These are phyloP conservation scores for Sugiyamaella pinicola DNA, from an alignment of 1,139 yeast genomes.

Conservation along the genomic window DNA sequence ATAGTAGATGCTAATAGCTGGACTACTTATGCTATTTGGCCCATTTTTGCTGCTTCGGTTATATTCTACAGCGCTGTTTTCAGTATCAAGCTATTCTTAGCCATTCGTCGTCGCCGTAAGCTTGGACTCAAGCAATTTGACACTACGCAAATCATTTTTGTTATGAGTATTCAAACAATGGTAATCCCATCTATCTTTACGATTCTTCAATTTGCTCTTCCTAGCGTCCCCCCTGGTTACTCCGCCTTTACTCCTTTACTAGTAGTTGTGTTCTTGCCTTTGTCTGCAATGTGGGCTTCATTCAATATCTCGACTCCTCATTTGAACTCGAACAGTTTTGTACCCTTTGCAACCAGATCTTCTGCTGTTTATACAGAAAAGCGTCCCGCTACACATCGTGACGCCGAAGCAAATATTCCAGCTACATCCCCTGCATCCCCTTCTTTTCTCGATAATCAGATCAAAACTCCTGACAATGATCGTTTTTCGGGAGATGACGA, in stretches of 20 bases:
- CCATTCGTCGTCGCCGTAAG: constrained; percentile 69
- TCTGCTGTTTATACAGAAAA: neutral
- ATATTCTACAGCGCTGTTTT: constrained; percentile 62
- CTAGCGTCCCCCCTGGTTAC: constrained; percentile 16
- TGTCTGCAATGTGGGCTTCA: constrained; percentile 84
- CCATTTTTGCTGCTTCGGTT: constrained; percentile 70
- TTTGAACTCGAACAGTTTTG: neutral
- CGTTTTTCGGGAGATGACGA: constrained; percentile 9
- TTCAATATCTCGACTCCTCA: constrained; percentile 22
- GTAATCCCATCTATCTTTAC: constrained; percentile 71
- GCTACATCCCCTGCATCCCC: constrained; percentile 2
- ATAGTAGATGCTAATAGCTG: constrained; percentile 24
- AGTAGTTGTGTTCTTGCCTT: constrained; percentile 70
- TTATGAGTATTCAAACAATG: constrained; percentile 83
- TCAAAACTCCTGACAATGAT: constrained; percentile 2
- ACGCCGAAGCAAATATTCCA: neutral
- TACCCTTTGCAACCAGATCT: constrained; percentile 5
- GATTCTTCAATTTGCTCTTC: constrained; percentile 48
- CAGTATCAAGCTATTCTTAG: constrained; percentile 60
- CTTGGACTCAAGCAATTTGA: constrained; percentile 83
- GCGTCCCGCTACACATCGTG: neutral
- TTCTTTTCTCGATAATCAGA: neutral
- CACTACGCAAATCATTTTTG: constrained; percentile 73
- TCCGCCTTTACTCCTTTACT: constrained; percentile 46
- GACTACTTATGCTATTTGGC: constrained; percentile 44